Evolutionary conservation across 2,329 filamentous ascomycete species (phyloP).

Genomic region (Nigrograna mackinnonii): DNA sequence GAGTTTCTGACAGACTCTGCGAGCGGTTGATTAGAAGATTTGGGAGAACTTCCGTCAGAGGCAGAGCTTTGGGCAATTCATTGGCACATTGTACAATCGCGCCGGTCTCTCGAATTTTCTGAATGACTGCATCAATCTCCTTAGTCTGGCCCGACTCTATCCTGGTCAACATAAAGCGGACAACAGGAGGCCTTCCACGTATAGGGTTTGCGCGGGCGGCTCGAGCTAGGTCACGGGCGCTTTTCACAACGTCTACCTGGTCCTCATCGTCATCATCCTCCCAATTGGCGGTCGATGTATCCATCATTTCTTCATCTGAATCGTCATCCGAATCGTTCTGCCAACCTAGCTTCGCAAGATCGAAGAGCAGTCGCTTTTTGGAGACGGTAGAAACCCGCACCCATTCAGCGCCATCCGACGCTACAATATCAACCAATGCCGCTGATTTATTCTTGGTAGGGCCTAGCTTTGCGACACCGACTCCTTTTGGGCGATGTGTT

Average conservation of each 20-base stretch:
- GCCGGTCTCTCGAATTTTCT: slow-evolving; percentile 58
- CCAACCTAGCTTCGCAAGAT: slow-evolving; percentile 71
- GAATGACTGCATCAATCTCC: slow-evolving; percentile 61
- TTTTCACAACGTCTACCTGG: slow-evolving; percentile 62
- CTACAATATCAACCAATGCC: slow-evolving; percentile 67
- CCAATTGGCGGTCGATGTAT: slow-evolving; percentile 19
- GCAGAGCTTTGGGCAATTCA: slow-evolving; percentile 23
- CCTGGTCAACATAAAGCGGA: slow-evolving; percentile 65
- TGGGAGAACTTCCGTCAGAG: slow-evolving; percentile 27
- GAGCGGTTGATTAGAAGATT: slow-evolving; percentile 44
- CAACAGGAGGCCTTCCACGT: slow-evolving; percentile 61
- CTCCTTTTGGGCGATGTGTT: slow-evolving; percentile 22
- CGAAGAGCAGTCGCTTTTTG: slow-evolving; percentile 65
- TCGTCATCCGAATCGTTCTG: slow-evolving; percentile 53
- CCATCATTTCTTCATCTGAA: slow-evolving; percentile 45
- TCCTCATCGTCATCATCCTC: slow-evolving; percentile 54
- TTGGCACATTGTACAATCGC: slow-evolving; percentile 36
- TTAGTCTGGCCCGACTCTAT: slow-evolving; percentile 54
- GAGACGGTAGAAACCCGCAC: slow-evolving; percentile 70
- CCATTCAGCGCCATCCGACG: slow-evolving; percentile 66
- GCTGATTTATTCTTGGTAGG: slow-evolving; percentile 50
- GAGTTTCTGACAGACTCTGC: slow-evolving; percentile 42
- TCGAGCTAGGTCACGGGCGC: slow-evolving; percentile 60
- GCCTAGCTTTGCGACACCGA: slow-evolving; percentile 31
- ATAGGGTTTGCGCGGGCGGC: slow-evolving; percentile 62